A percentile compares a stretch with the other conserved stretches of the same genome.
phyloP scores from a whole-genome alignment of 139 green algal species.

The Chlorella ohadii region DNA sequence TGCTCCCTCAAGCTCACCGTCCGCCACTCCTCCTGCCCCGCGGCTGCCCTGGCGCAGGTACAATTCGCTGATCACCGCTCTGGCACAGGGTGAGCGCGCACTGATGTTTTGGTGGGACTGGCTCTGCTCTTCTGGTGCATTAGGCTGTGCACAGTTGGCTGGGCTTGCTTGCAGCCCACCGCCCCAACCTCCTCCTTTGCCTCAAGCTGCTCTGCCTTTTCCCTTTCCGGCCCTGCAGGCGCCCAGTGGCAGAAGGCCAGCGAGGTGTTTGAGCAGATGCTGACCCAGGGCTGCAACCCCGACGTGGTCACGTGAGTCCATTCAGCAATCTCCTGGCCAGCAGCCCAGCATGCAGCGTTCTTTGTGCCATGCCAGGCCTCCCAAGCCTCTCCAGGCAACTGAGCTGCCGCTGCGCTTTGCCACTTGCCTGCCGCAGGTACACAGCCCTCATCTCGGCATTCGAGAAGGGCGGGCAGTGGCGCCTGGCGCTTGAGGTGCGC shows the following conservation, averaged over 20 bases:
- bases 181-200: not conserved
- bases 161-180: not conserved
- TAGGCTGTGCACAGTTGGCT: not conserved
- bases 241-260: constrained; percentile 78
- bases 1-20: constrained; percentile 57
- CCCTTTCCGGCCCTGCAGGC: constrained; percentile 16
- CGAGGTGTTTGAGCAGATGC: constrained; percentile 90
- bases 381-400: not conserved
- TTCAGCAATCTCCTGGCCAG: too few species aligned
- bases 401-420: constrained; percentile 45
- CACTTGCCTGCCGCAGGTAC: constrained; percentile 46
- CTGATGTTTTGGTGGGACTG: not conserved
- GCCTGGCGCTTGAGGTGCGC: constrained; percentile 40
- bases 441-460: constrained; percentile 78
- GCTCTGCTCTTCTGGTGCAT: not conserved
- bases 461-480: constrained; percentile 54
- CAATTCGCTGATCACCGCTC: constrained; percentile 52
- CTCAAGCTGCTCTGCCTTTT: not conserved
- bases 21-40: constrained; percentile 55
- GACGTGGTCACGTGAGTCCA: constrained; percentile 70
- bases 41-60: constrained; percentile 57
- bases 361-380: too few species aligned
- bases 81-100: constrained; percentile 42
- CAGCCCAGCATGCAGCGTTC: too few species aligned
- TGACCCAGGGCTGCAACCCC: constrained; percentile 69